A percentile compares a stretch with the other conserved stretches of the same genome.
These are phyloP conservation scores for Paecilomyces niveus DNA, from an alignment of 2,329 filamentous ascomycete species.

Conservation along the genomic window DNA sequence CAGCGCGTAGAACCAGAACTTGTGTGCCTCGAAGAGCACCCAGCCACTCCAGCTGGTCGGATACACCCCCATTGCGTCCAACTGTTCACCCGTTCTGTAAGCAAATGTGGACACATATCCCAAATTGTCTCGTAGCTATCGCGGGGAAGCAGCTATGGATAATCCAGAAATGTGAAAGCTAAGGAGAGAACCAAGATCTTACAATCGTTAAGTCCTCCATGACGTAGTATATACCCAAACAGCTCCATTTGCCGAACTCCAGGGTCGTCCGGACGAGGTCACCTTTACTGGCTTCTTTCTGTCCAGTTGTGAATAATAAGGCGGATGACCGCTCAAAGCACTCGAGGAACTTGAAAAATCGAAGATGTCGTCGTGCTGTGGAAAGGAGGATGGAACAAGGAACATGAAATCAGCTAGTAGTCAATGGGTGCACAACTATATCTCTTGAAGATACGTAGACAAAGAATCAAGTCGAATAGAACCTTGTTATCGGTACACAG, in stretches of 20 bases:
- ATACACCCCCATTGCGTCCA: slow-evolving; percentile 47
- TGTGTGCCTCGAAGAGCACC: slow-evolving; percentile 55
- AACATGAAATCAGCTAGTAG: background rate
- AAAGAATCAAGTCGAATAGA: background rate
- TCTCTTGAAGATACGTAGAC: background rate
- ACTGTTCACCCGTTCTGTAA: slow-evolving; percentile 18
- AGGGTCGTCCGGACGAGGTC: slow-evolving; percentile 38
- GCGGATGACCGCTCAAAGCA: slow-evolving; percentile 48
- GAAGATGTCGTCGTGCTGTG: slow-evolving; percentile 54
- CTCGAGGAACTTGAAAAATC: slow-evolving; percentile 62
- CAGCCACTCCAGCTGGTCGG: slow-evolving; percentile 34
- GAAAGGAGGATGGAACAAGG: background rate
- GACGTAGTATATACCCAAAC: slow-evolving; percentile 60
- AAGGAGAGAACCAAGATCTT: slow-evolving; percentile 27
- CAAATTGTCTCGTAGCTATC: background rate
- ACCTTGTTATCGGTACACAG: background rate
- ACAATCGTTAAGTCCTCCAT: slow-evolving; percentile 59
- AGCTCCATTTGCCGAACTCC: slow-evolving; percentile 51
- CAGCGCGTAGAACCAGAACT: slow-evolving; percentile 63
- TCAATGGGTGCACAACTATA: background rate
- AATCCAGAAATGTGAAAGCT: slow-evolving; percentile 7
- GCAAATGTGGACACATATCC: background rate
- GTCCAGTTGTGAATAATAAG: slow-evolving; percentile 20
- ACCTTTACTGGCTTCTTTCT: slow-evolving; percentile 2
- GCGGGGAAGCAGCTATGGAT: slow-evolving; percentile 13